Evolutionary conservation across 148 eudicot species (phyloP).

Genomic region (Drosera capensis): DNA sequence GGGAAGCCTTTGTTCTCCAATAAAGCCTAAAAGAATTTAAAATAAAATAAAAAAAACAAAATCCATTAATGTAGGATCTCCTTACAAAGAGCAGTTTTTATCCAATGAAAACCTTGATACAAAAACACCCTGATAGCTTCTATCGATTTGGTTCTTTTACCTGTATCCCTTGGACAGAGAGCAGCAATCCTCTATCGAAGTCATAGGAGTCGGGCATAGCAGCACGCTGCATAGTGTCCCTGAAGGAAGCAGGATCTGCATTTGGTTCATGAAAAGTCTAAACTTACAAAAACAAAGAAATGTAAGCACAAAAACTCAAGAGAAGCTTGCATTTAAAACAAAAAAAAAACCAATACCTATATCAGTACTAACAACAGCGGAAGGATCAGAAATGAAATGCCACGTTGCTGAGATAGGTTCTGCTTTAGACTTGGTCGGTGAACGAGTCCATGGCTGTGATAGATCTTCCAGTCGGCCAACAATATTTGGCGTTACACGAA

Average conservation of each 20-base stretch:
- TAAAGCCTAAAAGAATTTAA: slow-evolving; percentile 88
- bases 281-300: slow-evolving; percentile 6
- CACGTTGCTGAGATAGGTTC: slow-evolving; percentile 87
- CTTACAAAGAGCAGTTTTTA: too few species aligned
- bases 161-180: slow-evolving; percentile 97
- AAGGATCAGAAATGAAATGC: slow-evolving; percentile 60
- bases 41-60: slow-evolving; percentile 11
- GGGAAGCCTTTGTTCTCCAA: slow-evolving; percentile 91
- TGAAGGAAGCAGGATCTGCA: slow-evolving; percentile 83
- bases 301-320: too few species aligned
- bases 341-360: too few species aligned
- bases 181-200: slow-evolving; percentile 92
- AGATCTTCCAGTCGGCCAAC: slow-evolving; percentile 78
- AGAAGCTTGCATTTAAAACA: too few species aligned
- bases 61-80: background rate
- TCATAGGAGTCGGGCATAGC: slow-evolving; percentile 99
- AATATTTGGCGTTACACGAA: slow-evolving; percentile 65
- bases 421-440: slow-evolving; percentile 88
- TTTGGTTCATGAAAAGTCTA: slow-evolving; percentile 60
- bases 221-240: slow-evolving; percentile 82
- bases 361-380: slow-evolving; percentile 27
- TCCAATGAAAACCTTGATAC: too few species aligned
- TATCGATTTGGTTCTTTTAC: too few species aligned
- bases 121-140: too few species aligned
- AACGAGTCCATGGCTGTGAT: slow-evolving; percentile 98